Conservation (phyloP, 176 grass and related monocot genomes). For the Cenchrus fungigraminus region DNA sequence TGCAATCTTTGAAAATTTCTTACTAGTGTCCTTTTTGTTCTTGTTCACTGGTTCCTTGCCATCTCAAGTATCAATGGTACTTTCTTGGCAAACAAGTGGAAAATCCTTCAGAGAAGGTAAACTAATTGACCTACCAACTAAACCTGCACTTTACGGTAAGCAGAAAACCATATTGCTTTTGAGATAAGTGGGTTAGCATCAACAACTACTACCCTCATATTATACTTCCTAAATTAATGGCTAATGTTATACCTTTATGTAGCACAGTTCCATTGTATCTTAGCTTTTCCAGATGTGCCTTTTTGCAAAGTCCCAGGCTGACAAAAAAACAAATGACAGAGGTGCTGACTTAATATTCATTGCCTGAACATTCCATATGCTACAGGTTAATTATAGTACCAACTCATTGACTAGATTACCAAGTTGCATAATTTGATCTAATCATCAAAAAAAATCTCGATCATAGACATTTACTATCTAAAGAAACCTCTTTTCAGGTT, state of each 20-base stretch:
- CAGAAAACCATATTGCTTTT: slow-evolving; percentile 20
- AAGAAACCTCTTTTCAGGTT: slow-evolving; percentile 29
- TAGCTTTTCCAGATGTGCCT: slow-evolving; percentile 17
- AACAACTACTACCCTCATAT: slow-evolving; percentile 31
- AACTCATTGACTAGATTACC: slow-evolving; percentile 14
- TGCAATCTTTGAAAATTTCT: neutral
- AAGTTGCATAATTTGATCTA: neutral
- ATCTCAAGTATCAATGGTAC: slow-evolving; percentile 8
- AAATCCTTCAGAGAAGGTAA: slow-evolving; percentile 29
- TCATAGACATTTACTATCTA: neutral
- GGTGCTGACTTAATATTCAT: slow-evolving; percentile 20
- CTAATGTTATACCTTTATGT: slow-evolving; percentile 30
- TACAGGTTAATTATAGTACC: slow-evolving; percentile 3
- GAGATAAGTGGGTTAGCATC: slow-evolving; percentile 51
- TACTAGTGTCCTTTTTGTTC: neutral
- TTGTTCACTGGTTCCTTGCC: neutral
- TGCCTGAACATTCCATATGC: slow-evolving; percentile 38
- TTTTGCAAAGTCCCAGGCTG: slow-evolving; percentile 35
- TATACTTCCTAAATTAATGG: slow-evolving; percentile 29
- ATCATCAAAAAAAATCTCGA: neutral
- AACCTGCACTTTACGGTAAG: slow-evolving; percentile 23
- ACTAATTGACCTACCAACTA: slow-evolving; percentile 46
- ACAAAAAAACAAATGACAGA: slow-evolving; percentile 36
- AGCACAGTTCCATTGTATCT: slow-evolving; percentile 11
- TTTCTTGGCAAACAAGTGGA: slow-evolving; percentile 13